Conservation (phyloP, 2,329 filamentous ascomycete genomes). For the Ophiognomonia clavigignenti-juglandacearum region DNA sequence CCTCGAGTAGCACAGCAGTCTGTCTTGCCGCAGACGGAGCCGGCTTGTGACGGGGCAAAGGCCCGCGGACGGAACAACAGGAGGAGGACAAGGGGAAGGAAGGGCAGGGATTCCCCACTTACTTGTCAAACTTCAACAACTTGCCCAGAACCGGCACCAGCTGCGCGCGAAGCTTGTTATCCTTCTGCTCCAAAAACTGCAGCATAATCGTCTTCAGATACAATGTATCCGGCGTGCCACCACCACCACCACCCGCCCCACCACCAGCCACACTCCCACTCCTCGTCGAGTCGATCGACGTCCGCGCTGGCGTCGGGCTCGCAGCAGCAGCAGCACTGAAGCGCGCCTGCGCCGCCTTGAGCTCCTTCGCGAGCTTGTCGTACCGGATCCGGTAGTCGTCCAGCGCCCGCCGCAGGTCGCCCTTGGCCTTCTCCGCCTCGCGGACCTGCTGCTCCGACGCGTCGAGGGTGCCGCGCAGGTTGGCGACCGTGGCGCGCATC, state of each 20-base stretch:
- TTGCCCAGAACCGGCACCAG: conserved; percentile 73
- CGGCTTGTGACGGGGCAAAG: no score
- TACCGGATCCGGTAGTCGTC: conserved; percentile 74
- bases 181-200: conserved; percentile 77
- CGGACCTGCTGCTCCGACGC: conserved; percentile 79
- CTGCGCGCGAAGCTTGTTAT: conserved; percentile 69
- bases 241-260: conserved; percentile 10
- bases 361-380: conserved; percentile 72
- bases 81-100: neutral
- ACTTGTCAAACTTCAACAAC: conserved; percentile 73
- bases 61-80: neutral
- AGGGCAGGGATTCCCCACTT: conserved; percentile 29
- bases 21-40: no score
- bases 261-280: conserved; percentile 30
- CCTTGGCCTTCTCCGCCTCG: conserved; percentile 78
- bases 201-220: conserved; percentile 79
- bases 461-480: conserved; percentile 76
- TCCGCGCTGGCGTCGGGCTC: conserved; percentile 27
- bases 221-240: conserved; percentile 41
- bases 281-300: conserved; percentile 42
- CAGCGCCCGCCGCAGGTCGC: conserved; percentile 67
- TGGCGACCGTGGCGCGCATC: conserved; percentile 69
- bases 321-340: conserved; percentile 27
- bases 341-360: conserved; percentile 47
- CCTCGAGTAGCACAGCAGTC: no score